A percentile compares a stretch with the other conserved stretches of the same genome.
phyloP scores from a whole-genome alignment of 192 early-diverging fungal genomes.

The Backusella tuberculispora region DNA sequence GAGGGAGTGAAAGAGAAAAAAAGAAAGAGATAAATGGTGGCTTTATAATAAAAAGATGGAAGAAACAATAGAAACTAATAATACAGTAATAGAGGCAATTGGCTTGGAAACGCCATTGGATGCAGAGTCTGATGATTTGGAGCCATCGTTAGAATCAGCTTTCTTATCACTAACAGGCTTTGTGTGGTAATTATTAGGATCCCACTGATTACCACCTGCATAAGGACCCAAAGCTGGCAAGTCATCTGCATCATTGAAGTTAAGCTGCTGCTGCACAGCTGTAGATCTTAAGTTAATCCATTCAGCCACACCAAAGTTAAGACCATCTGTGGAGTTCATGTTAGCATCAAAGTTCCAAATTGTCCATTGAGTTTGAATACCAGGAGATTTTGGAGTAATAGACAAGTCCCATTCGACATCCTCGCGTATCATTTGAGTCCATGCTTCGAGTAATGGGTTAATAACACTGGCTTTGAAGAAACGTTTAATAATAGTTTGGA shows the following conservation, averaged over 20 bases:
- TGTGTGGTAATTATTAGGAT: conserved; percentile 3
- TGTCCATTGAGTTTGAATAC: conserved; percentile 26
- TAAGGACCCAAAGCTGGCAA: conserved; percentile 28
- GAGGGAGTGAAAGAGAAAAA: not conserved
- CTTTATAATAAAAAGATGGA: not conserved
- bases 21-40: not conserved
- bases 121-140: not conserved
- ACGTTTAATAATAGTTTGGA: conserved; percentile 41
- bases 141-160: not conserved
- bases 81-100: not conserved
- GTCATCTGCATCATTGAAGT: conserved; percentile 36
- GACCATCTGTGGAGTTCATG: conserved; percentile 24
- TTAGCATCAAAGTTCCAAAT: conserved; percentile 30
- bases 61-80: not conserved
- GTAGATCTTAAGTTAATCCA: conserved; percentile 26
- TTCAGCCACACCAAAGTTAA: conserved; percentile 32
- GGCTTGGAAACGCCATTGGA: conserved; percentile 1
- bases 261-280: conserved; percentile 20
- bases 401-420: conserved; percentile 46
- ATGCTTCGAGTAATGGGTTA: conserved; percentile 40
- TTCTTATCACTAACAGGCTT: not conserved
- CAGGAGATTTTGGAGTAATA: conserved; percentile 29
- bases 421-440: conserved; percentile 41
- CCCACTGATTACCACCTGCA: conserved; percentile 11
- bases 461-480: conserved; percentile 48